Percentiles rank a stretch among this genome's conserved stretches.
Conservation (phyloP, 2,329 filamentous ascomycete species). For the Cordyceps sp. region DNA sequence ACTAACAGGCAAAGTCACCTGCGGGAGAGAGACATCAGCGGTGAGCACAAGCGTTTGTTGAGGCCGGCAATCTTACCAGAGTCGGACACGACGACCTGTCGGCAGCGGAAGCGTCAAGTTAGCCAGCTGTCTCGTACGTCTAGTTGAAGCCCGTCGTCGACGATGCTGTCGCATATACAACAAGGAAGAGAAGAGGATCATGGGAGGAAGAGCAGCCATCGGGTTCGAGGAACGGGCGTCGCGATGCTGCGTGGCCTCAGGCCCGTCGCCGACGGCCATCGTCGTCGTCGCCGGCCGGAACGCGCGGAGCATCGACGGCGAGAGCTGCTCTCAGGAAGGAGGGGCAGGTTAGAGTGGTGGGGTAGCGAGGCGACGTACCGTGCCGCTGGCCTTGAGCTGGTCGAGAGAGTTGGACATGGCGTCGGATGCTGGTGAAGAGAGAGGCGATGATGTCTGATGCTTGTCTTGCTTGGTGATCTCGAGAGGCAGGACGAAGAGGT, state of each 20-base stretch:
- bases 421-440: conserved; percentile 1
- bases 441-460: not conserved
- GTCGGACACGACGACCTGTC: conserved; percentile 85
- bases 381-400: conserved; percentile 93
- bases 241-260: no score
- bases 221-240: no score
- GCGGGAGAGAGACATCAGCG: conserved; percentile 5
- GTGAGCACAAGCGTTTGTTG: conserved; percentile 5
- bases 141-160: no score
- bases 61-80: conserved; percentile 49
- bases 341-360: not conserved
- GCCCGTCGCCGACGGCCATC: no score
- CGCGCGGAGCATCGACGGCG: not conserved
- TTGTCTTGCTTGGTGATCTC: no score
- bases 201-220: no score
- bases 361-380: no score
- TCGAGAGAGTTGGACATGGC: conserved; percentile 80
- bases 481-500: no score
- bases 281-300: not conserved
- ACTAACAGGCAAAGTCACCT: conserved; percentile 68
- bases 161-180: no score
- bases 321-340: no score
- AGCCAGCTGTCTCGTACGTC: no score
- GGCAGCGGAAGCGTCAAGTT: conserved; percentile 5
- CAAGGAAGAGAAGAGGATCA: no score